Base-by-base conservation (phyloP, 768 basidiomycete species). In the Pleurotus tuber-regium region DNA sequence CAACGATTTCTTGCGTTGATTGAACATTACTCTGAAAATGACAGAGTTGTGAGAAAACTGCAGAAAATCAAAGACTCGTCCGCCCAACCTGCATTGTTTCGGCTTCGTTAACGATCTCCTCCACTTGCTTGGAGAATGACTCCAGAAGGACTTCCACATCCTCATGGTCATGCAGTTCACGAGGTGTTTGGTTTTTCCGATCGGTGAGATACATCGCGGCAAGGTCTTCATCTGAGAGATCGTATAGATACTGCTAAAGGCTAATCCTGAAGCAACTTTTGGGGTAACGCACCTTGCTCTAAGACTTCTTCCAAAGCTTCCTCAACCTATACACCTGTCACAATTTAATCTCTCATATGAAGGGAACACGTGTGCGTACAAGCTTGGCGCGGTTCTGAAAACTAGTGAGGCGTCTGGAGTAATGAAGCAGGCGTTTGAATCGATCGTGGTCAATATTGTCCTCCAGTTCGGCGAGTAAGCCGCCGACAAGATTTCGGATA, bases 1-100 rank as follows among this genome's bases (percentile, higher is more conserved):
- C 96, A 2, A 96, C 92, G 48, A 98, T 98, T 70, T 98, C 96
- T 73, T 98, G 96, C 0, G 96, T 98, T 10, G 94, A 93, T 69
- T 94, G 89, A 31, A 98, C 91, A 64, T 98, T 98, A 50, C 78
- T 82, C 92, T 92, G 56, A 48, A 38, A 26, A 29, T 57, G 2
- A 58, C n/a, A 14, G 19, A 38, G 40, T 16, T 12, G 1, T 31
- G 23, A 49, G 5, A 5, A 28, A 11, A 40, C 5, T 3, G 5
- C 12, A 49, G 39, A 35, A 39, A 30, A 47, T 53, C 38, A 47
- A n/a, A 4, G n/a, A 30, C 49, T 43, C 19, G 38, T 7, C 16
- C 14, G 28, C 64, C 73, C 50, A 60, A 90, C 91, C 63, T 92
- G 84, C 3, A 87, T 92, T 54, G 79, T 92, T 64, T 92, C 89